These are phyloP conservation scores for Saturnispora ahearnii DNA, from an alignment of 805 yeast genomes.

Conservation along the genomic window DNA sequence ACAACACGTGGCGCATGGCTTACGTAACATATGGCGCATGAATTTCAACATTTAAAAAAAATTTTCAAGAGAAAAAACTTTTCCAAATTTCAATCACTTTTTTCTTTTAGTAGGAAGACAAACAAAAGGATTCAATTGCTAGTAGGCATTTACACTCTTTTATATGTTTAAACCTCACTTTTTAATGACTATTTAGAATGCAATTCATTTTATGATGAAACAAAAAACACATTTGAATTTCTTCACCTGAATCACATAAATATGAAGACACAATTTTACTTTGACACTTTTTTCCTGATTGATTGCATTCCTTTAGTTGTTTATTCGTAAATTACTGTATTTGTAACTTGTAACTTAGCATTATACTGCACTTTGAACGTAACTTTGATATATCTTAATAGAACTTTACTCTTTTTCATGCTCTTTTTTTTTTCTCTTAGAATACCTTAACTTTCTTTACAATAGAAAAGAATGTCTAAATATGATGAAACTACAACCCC, in stretches of 20 bases:
- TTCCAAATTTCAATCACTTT: not conserved
- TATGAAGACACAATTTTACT: slow-evolving; percentile 5
- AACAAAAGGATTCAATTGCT: not conserved
- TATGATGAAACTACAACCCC: slow-evolving; percentile 32
- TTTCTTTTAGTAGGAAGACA: not conserved
- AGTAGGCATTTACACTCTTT: not conserved
- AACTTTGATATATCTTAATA: not conserved
- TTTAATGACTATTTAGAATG: not conserved
- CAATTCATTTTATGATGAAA: slow-evolving; percentile 1
- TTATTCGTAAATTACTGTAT: not conserved
- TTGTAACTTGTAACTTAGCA: not conserved
- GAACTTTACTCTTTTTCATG: not conserved
- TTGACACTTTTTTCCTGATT: slow-evolving; percentile 3
- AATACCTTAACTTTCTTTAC: not conserved
- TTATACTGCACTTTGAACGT: not conserved
- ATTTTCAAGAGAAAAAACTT: not conserved
- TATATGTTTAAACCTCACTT: not conserved
- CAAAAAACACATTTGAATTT: slow-evolving; percentile 5
- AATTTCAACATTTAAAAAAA: not conserved
- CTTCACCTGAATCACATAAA: slow-evolving; percentile 6
- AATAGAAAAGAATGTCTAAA: slow-evolving; percentile 1
- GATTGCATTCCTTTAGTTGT: not conserved
- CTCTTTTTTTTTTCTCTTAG: not conserved
- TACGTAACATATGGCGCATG: not conserved
- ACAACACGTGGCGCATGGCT: not conserved